These are phyloP conservation scores for Platanus orientalis DNA, from an alignment of 164 flowering plant species.

Conservation along the genomic window DNA sequence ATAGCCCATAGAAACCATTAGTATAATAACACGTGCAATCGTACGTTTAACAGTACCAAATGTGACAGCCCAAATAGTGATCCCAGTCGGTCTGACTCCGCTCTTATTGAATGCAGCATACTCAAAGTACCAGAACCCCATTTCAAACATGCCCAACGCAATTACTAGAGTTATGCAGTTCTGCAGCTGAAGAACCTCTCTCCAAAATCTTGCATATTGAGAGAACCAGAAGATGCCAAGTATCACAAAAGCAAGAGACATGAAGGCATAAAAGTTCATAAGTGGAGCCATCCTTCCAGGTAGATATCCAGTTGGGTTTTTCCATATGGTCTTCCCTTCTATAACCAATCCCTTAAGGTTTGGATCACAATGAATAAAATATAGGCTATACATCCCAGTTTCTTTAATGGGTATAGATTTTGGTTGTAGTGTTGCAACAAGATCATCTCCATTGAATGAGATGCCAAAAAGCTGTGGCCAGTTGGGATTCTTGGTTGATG, in stretches of 20 bases:
- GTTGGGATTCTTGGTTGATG: slow-evolving; percentile 54
- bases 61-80: slow-evolving; percentile 92
- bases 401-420: slow-evolving; percentile 58
- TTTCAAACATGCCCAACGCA: slow-evolving; percentile 93
- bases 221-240: slow-evolving; percentile 94
- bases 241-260: slow-evolving; percentile 86
- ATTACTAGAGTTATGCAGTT: slow-evolving; percentile 91
- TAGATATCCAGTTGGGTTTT: slow-evolving; percentile 87
- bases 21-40: slow-evolving; percentile 71
- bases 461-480: slow-evolving; percentile 86
- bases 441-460: slow-evolving; percentile 47
- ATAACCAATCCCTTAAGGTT: slow-evolving; percentile 55
- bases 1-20: slow-evolving; percentile 95
- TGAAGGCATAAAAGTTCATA: slow-evolving; percentile 80
- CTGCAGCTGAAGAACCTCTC: slow-evolving; percentile 79
- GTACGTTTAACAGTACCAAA: slow-evolving; percentile 87
- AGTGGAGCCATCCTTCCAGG: slow-evolving; percentile 99
- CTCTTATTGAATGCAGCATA: slow-evolving; percentile 82
- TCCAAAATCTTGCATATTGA: slow-evolving; percentile 95
- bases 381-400: slow-evolving; percentile 97
- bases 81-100: slow-evolving; percentile 83
- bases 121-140: slow-evolving; percentile 95
- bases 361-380: slow-evolving; percentile 88
- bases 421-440: slow-evolving; percentile 42
- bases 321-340: slow-evolving; percentile 93